Evolutionary conservation across 2,329 filamentous ascomycete genomes (phyloP).

Genomic region (Alternaria hordeiaustralica): DNA sequence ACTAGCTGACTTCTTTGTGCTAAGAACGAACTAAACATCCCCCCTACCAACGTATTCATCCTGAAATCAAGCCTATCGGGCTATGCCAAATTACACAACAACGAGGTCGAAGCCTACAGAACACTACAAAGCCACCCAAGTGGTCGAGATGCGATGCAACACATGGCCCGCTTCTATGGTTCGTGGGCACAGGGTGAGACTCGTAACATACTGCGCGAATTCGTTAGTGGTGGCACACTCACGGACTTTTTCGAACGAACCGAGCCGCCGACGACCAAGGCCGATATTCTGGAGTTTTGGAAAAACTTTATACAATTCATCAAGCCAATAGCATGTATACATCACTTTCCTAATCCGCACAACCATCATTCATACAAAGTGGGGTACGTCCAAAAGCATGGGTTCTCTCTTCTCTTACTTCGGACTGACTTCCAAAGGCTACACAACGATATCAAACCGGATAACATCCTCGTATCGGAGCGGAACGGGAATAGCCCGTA

Average conservation of each 20-base stretch:
- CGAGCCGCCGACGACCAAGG: constrained; percentile 26
- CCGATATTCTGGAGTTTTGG: constrained; percentile 45
- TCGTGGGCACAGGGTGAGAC: constrained; percentile 21
- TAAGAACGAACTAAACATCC: background rate
- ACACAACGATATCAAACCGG: constrained; percentile 54
- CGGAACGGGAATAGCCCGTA: background rate
- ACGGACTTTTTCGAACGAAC: constrained; percentile 31
- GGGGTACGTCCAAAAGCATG: background rate
- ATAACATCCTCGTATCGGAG: constrained; percentile 49
- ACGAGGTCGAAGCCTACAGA: constrained; percentile 19
- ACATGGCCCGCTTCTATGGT: constrained; percentile 22
- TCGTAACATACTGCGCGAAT: constrained; percentile 48
- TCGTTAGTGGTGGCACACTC: constrained; percentile 42
- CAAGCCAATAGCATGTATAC: constrained; percentile 34
- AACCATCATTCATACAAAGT: background rate
- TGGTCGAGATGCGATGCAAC: background rate
- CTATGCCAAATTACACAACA: constrained; percentile 13
- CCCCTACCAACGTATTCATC: constrained; percentile 12
- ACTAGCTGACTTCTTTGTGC: background rate
- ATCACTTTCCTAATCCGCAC: constrained; percentile 17
- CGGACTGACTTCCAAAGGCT: constrained; percentile 30
- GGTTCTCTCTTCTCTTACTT: fast-evolving
- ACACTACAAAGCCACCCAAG: background rate
- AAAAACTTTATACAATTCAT: constrained; percentile 33
- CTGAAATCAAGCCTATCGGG: constrained; percentile 20